Base-by-base conservation (phyloP, 2,329 filamentous ascomycete species). In the Eutypella sp. region DNA sequence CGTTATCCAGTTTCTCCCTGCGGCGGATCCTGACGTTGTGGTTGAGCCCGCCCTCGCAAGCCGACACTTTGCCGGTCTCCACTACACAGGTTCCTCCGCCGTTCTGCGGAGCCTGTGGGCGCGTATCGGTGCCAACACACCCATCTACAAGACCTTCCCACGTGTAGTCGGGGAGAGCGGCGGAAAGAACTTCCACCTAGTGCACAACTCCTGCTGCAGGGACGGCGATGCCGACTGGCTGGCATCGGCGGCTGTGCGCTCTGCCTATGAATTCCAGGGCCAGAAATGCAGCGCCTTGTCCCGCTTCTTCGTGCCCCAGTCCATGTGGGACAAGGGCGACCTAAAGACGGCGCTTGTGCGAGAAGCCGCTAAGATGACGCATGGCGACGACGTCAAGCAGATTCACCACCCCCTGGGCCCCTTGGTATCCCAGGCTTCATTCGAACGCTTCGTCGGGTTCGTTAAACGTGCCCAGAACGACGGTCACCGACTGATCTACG, bases 1-100 rank as follows among this genome's bases (percentile, higher is more conserved):
- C 33, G 48, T 50, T 18, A 62, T 40, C 25, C 25, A 29, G 13
- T 29, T 29, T 13, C 13, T 29, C 7, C 25, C 25, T 13, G 8
- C 13, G 13, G 25, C 25, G 13, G 25, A 29, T 13, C 25, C 25
- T 7, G 13, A 7, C 25, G 13, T 8, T 8, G 8, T 29, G 25
- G 25, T 29, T 7, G 25, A 29, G 25, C 25, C 25, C 7, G 25
- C 25, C 25, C 25, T 29, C 25, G 25, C 25, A 8, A 29, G 25
- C 13, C 25, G 8, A 7, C 25, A 29, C 13, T 29, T 29, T 13
- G 7, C 25, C 25, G 25, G 25, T 29, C 25, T 29, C 13, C 25
- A 29, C 25, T 29, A 29, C 25, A 29, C 25, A 7, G 25, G 25
- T 13, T 29, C 25, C 7, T 29, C 25, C 7, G 25, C 25, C 25